Percentiles rank a stretch among this genome's conserved stretches.
Evolutionary conservation across 805 yeast genomes (phyloP).

Genomic region (Lachancea dasiensis): DNA sequence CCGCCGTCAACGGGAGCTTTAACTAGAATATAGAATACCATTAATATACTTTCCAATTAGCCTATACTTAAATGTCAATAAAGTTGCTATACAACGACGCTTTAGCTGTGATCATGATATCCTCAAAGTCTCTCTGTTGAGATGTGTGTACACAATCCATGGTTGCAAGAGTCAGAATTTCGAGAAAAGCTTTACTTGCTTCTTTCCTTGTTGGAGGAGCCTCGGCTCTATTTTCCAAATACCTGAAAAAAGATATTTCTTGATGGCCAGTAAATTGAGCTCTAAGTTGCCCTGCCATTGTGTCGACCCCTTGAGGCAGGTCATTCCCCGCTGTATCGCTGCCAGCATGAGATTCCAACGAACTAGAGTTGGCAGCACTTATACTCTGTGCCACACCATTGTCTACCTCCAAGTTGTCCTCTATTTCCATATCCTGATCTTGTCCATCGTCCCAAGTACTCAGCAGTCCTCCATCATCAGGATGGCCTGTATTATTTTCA

Average conservation of each 20-base stretch:
- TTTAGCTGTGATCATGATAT: constrained; percentile 46
- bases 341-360: too few species aligned
- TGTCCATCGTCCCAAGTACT: constrained; percentile 1
- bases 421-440: constrained; percentile 6
- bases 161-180: constrained; percentile 74
- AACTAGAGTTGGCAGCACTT: too few species aligned
- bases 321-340: constrained; percentile 13
- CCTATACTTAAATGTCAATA: constrained; percentile 14
- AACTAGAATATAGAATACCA: too few species aligned
- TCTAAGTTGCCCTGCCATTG: constrained; percentile 26
- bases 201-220: constrained; percentile 18
- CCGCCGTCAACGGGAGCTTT: too few species aligned
- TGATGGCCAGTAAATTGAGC: constrained; percentile 15
- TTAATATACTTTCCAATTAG: too few species aligned
- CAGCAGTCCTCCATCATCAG: constrained; percentile 1
- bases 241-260: background rate
- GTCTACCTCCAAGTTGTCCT: too few species aligned
- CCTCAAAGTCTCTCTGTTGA: constrained; percentile 57
- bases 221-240: constrained; percentile 1
- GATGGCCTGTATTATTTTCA: background rate
- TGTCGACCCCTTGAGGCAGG: constrained; percentile 24
- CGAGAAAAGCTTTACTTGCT: constrained; percentile 54
- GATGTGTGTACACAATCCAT: constrained; percentile 58
- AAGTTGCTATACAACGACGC: constrained; percentile 34
- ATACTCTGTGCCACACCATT: too few species aligned